phyloP scores from a whole-genome alignment of 257 asterid genomes.

The Nicotiana knightiana region DNA sequence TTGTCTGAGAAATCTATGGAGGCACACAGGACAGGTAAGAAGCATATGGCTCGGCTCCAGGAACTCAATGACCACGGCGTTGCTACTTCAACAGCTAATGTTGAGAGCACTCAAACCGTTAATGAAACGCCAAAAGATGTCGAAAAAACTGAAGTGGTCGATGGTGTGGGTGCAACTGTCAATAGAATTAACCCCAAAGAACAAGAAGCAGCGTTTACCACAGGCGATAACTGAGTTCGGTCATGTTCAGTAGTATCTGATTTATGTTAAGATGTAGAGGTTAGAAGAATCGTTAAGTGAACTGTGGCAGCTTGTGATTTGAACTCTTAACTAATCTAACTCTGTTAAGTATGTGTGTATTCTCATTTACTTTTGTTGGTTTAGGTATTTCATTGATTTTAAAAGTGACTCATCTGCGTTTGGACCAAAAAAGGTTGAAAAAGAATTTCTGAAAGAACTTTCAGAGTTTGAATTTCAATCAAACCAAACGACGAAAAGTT shows the following conservation, averaged over 20 bases:
- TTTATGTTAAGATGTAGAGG: neutral
- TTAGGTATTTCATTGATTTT: too few species aligned
- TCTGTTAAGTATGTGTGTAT: neutral
- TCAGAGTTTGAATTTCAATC: too few species aligned
- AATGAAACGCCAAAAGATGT: neutral
- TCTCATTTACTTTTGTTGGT: neutral
- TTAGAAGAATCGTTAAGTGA: neutral
- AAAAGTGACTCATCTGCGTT: too few species aligned
- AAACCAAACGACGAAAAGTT: too few species aligned
- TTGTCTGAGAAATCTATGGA: conserved; percentile 18
- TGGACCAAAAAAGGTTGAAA: too few species aligned
- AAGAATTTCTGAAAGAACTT: too few species aligned
- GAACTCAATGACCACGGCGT: neutral
- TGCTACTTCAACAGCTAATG: neutral
- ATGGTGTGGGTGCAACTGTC: neutral
- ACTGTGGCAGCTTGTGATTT: neutral
- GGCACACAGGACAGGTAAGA: conserved; percentile 43
- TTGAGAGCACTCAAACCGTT: conserved; percentile 8
- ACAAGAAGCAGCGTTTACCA: neutral
- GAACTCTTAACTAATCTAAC: neutral
- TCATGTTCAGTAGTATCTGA: neutral
- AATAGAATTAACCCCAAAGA: neutral
- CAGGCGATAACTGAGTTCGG: neutral
- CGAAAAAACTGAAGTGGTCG: neutral
- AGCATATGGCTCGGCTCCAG: conserved; percentile 27